These are phyloP conservation scores for Penicillium antarcticum DNA, from an alignment of 495 filamentous ascomycete genomes.

Conservation along the genomic window DNA sequence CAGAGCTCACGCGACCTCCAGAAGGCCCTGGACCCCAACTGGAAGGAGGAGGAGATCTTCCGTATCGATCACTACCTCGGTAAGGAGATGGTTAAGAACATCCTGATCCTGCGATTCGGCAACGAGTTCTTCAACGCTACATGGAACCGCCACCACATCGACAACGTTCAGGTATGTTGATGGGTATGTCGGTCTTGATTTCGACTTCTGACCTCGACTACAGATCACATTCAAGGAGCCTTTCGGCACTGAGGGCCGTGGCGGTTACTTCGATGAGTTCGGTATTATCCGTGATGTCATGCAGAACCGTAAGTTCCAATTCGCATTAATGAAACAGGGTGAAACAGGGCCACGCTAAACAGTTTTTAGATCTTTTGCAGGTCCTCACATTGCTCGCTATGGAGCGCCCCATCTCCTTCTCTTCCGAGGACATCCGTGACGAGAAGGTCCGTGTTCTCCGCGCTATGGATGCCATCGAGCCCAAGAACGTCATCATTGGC, in stretches of 20 bases:
- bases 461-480: slow-evolving; percentile 91
- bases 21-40: slow-evolving; percentile 93
- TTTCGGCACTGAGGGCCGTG: slow-evolving; percentile 98
- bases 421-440: slow-evolving; percentile 96
- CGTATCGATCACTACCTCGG: slow-evolving; percentile 99
- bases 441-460: slow-evolving; percentile 96
- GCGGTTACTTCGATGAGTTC: slow-evolving; percentile 99
- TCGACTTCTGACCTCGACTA: slow-evolving; percentile 1
- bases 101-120: slow-evolving; percentile 95
- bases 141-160: slow-evolving; percentile 99
- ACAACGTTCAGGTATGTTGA: slow-evolving; percentile 70
- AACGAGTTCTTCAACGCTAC: slow-evolving; percentile 99
- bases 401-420: slow-evolving; percentile 98
- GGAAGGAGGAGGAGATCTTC: slow-evolving; percentile 99
- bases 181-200: not conserved
- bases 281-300: slow-evolving; percentile 99
- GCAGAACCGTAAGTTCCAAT: slow-evolving; percentile 69
- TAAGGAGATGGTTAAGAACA: slow-evolving; percentile 99
- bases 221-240: slow-evolving; percentile 99
- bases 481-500: slow-evolving; percentile 99
- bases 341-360: slow-evolving; percentile 19
- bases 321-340: no score
- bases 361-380: slow-evolving; percentile 72
- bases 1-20: slow-evolving; percentile 91
- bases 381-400: slow-evolving; percentile 95